Conservation (phyloP, 2,329 filamentous ascomycete genomes). For the Aureobasidium sp. region DNA sequence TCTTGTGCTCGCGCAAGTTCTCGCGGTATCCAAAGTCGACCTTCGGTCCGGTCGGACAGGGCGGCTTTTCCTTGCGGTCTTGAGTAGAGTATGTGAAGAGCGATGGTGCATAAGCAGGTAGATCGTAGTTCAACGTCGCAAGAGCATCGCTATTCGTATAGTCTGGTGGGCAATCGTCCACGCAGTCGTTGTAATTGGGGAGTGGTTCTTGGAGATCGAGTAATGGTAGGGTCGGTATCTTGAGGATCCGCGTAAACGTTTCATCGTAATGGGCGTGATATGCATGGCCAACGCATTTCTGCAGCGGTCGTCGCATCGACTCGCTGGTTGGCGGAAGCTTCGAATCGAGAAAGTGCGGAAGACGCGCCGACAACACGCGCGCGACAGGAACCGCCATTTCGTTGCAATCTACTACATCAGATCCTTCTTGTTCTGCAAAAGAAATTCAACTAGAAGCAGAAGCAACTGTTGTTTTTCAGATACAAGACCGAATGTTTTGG, state of each 20-base stretch:
- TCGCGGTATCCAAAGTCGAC: constrained; percentile 54
- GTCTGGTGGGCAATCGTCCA: constrained; percentile 38
- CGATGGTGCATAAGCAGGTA: background rate
- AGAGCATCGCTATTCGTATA: constrained; percentile 38
- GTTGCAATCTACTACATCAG: background rate
- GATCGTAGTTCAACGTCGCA: constrained; percentile 21
- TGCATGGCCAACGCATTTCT: constrained; percentile 10
- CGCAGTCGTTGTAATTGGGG: constrained; percentile 38
- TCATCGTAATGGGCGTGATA: background rate
- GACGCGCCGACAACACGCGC: constrained; percentile 10
- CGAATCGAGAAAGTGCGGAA: background rate
- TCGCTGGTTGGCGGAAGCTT: constrained; percentile 9
- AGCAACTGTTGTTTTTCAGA: background rate
- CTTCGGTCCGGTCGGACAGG: constrained; percentile 19
- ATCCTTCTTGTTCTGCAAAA: background rate
- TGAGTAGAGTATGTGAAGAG: background rate
- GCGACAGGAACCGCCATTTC: constrained; percentile 12
- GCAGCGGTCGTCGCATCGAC: background rate
- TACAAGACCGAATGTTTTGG: background rate
- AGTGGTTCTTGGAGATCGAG: constrained; percentile 23
- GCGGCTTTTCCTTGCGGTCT: background rate
- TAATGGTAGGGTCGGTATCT: background rate
- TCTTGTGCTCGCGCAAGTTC: constrained; percentile 44
- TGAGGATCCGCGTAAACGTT: background rate
- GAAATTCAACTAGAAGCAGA: background rate